phyloP scores from a whole-genome alignment of 2,329 filamentous ascomycete genomes.

The Pseudonectria buxi region DNA sequence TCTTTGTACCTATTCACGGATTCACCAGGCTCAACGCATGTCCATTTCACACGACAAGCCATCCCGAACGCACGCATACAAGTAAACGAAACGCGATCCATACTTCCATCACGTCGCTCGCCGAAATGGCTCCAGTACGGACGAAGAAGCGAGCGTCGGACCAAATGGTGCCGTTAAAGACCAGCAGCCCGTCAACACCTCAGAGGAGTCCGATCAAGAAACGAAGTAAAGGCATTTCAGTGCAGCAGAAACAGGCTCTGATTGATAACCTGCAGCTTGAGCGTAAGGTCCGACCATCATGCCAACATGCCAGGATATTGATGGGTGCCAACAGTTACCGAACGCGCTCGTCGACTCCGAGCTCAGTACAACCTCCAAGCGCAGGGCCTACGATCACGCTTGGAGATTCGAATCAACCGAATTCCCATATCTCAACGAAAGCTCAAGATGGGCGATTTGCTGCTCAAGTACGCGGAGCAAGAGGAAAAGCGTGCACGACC shows the following conservation, averaged over 20 bases:
- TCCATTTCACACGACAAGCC: constrained; percentile 1
- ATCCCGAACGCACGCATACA: too few relatives aligned
- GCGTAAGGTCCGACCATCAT: constrained; percentile 48
- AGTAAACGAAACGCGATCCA: too few relatives aligned
- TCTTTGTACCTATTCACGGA: constrained; percentile 9
- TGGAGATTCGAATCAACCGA: constrained; percentile 89
- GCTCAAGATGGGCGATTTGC: constrained; percentile 73
- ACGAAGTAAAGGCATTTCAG: constrained; percentile 53
- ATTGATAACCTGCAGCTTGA: constrained; percentile 88
- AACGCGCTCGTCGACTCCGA: constrained; percentile 78
- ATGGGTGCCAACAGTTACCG: constrained; percentile 57
- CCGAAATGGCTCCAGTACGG: constrained; percentile 41
- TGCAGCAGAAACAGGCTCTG: constrained; percentile 74
- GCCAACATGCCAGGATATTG: constrained; percentile 15
- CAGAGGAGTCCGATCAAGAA: constrained; percentile 57
- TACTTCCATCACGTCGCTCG: not conserved
- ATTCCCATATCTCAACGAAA: constrained; percentile 76
- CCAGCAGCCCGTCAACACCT: constrained; percentile 32
- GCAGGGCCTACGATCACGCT: constrained; percentile 73
- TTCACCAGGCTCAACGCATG: constrained; percentile 1
- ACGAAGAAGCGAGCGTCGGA: constrained; percentile 28
- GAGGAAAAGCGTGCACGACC: constrained; percentile 39
- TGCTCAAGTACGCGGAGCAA: constrained; percentile 45
- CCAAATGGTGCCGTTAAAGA: constrained; percentile 17
- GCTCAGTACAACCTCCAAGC: constrained; percentile 86